Percentiles rank a stretch among this genome's conserved stretches.
Evolutionary conservation across 768 basidiomycete species (phyloP).

Genomic region (Tephrocybe sp.): DNA sequence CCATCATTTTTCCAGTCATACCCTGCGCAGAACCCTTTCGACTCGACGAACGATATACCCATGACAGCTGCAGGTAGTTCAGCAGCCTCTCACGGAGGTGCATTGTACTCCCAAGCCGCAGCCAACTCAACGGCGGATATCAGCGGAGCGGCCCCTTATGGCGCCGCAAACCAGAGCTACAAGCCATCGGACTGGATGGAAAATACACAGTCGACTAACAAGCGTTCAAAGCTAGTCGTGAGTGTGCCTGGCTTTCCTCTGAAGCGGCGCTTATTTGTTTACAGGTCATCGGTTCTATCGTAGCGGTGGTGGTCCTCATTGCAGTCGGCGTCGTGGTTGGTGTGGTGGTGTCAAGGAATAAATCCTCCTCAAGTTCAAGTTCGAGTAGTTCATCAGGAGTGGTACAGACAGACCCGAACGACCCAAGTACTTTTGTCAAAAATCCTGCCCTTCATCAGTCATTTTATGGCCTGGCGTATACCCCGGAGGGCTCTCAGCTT

Average conservation of each 20-base stretch:
- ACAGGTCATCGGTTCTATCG: conserved; percentile 48
- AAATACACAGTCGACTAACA: conserved; percentile 7
- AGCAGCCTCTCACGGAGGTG: conserved; percentile 10
- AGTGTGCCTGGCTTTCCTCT: not conserved
- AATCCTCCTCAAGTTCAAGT: conserved; percentile 21
- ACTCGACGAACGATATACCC: conserved; percentile 18
- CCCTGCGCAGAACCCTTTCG: conserved; percentile 17
- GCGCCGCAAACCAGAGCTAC: conserved; percentile 12
- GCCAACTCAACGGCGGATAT: conserved; percentile 16
- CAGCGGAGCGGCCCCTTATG: conserved; percentile 1
- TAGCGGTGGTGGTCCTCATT: conserved; percentile 37
- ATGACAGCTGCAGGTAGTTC: conserved; percentile 13
- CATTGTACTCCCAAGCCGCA: conserved; percentile 20
- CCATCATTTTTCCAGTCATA: not conserved
- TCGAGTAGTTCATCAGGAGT: conserved; percentile 7
- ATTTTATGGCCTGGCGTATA: conserved; percentile 89
- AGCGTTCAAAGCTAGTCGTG: conserved; percentile 25
- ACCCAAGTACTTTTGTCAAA: conserved; percentile 79
- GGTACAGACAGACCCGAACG: conserved; percentile 43
- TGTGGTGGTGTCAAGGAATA: conserved; percentile 50
- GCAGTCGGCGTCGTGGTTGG: conserved; percentile 53
- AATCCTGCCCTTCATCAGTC: conserved; percentile 66
- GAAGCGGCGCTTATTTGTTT: not conserved
- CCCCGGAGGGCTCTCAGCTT: conserved; percentile 70
- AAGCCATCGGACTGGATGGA: conserved; percentile 21